Conservation (phyloP, 2,329 filamentous ascomycete genomes). For the Neonectria neomacrospora region DNA sequence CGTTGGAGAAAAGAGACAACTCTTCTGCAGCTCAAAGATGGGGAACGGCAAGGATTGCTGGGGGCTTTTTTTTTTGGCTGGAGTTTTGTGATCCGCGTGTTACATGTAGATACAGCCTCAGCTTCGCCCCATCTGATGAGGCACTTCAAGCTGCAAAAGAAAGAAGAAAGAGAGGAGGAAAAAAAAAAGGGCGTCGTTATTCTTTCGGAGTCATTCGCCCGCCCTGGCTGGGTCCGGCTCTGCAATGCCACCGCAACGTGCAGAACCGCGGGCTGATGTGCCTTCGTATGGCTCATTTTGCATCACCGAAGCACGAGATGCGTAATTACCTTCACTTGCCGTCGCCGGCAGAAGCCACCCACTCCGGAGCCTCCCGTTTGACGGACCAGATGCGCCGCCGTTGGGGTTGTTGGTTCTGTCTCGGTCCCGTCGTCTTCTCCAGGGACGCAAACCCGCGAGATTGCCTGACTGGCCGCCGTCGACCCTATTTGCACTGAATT, state of each 20-base stretch:
- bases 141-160: background rate
- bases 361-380: background rate
- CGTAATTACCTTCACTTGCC: background rate
- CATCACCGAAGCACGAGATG: background rate
- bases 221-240: constrained; percentile 4
- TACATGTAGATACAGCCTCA: background rate
- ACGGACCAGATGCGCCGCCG: background rate
- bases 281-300: too few species aligned
- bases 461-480: constrained; percentile 6
- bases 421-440: background rate
- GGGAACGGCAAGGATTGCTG: background rate
- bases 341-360: constrained; percentile 5
- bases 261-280: constrained; percentile 20
- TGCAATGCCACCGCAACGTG: background rate
- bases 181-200: background rate
- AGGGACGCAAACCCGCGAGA: too few species aligned
- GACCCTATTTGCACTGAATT: constrained; percentile 8
- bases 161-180: background rate
- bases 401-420: background rate
- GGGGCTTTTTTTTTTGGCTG: background rate
- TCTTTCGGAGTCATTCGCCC: background rate
- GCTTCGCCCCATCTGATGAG: background rate
- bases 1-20: constrained; percentile 26
- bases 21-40: constrained; percentile 2
- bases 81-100: background rate